Base-by-base conservation (phyloP, 2,329 filamentous ascomycete genomes). In the Sphaerulina musiva region DNA sequence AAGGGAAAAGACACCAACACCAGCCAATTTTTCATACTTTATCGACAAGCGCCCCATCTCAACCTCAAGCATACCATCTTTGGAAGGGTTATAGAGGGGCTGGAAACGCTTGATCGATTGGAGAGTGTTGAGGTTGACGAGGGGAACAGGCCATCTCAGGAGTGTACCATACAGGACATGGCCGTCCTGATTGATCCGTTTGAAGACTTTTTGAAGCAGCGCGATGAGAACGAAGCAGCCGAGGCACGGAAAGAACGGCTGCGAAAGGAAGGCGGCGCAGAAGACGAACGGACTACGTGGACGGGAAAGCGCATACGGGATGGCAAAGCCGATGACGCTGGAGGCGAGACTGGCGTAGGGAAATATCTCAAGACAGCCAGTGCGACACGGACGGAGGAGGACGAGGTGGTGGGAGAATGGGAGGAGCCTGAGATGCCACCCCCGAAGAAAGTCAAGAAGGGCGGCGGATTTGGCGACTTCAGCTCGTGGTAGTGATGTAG, bases 1-100 rank as follows among this genome's bases (percentile, higher is more conserved):
- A 98, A 98, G 69, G 93, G 93, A 55, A 96, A 96, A 68, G 92
- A 96, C 68, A 97, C 92, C 20, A 98, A 98, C 72, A 93, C 88
- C 7, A 89, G 83, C 62, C 93, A 98, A 71, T 98, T 86, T 71
- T 98, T 97, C 76, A 87, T 98, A 67, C 88, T 86, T 0, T 98
- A 98, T 71, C 85, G 89, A 48, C 78, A 87, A 1, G 82, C 85
- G 0, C 84, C 86, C 59, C 93, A 98, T 73, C 80, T 98, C 0
- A 89, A 98, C 71, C 81, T 85, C 56, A 98, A 98, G 68, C 93
- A 98, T 72, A 97, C 93, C n/a, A 87, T 98, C 40, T 98, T 98
- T 66, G 93, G 86, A 2, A 83, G 84, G 38, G 83, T 97, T 0
- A 86, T 95, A 1, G 88, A 86, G 29, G 92, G 87, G 0, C 66